Evolutionary conservation across 495 filamentous ascomycete species (phyloP).

Genomic region (Annulohypoxylon bovei): DNA sequence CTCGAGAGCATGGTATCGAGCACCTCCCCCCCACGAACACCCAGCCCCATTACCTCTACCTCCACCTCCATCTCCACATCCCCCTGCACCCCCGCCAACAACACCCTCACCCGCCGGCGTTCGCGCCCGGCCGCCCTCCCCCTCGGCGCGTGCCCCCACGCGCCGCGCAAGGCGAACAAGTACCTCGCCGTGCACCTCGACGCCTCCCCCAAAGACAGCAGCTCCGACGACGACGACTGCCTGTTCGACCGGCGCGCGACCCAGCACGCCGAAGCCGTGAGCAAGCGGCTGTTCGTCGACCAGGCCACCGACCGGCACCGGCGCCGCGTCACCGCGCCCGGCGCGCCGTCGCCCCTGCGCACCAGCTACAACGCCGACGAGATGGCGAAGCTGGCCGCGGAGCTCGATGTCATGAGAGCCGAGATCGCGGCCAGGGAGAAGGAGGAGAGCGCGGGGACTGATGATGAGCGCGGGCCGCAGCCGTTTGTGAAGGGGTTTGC

Average conservation of each 20-base stretch:
- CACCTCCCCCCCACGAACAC: background rate
- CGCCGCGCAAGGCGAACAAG: background rate
- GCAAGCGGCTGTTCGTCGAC: background rate
- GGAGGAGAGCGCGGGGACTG: background rate
- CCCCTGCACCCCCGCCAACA: background rate
- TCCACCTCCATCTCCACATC: background rate
- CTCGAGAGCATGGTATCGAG: background rate
- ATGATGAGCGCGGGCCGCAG: background rate
- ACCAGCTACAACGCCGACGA: slow-evolving; percentile 15
- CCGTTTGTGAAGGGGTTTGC: background rate
- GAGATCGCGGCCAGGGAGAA: background rate
- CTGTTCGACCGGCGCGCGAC: slow-evolving; percentile 14
- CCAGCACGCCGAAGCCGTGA: background rate
- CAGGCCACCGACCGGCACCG: background rate
- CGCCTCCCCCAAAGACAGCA: no score
- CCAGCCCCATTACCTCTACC: background rate
- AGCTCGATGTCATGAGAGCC: background rate
- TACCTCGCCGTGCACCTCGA: background rate
- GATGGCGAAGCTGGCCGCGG: slow-evolving; percentile 1
- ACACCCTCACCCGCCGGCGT: background rate
- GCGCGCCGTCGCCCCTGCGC: slow-evolving; percentile 4
- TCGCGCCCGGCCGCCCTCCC: background rate
- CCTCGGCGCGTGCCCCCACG: background rate
- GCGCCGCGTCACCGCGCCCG: background rate
- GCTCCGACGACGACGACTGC: background rate